Evolutionary conservation across 2,329 filamentous ascomycete species (phyloP), one percentile per base, ranked within the genome.

Genomic region (Cladosporium sp.): DNA sequence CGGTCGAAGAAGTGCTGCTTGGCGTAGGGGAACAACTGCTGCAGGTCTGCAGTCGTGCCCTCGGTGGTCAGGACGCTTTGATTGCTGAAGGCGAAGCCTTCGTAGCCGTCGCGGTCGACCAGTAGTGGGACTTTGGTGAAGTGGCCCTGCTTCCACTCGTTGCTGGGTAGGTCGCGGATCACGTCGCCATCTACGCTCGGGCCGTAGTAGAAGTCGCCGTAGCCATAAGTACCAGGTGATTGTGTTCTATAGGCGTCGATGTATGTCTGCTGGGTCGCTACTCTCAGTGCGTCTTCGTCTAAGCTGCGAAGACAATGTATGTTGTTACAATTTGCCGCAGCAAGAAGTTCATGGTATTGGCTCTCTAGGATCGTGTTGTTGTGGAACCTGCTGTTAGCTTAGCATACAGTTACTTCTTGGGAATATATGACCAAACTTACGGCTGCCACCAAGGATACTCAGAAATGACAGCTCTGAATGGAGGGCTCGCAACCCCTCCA

Each of bases 401-500:
- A 64, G 46, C 32, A 53, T 13, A n/a, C 3, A 2, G 8, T 32
- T 11, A 46, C 46, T 2, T 23, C 1, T 13, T 8, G 2, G 32
- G 1, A 34, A 5, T 4, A 5, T 6, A 25, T 3, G 23, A 21
- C 10, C n/a, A 3, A 11, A 49, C 63, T 14, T 43, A 69, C 23
- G 72, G 71, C 62, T 77, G 76, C 72, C 72, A 78, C 75, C 76
- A 77, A 10, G 76, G 75, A 63, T 71, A 75, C 56, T 79, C 70
- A n/a, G 74, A 65, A 56, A 81, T 81, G 0, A 77, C 80, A 10
- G 78, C 80, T n/a, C 76, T 73, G 67, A 81, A 82, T 0, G 80
- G 76, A 0, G 78, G 76, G 56, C 57, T 65, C 18, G 63, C 30
- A 32, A 65, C 63, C 10, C 63, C 63, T 21, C 63, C 63, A 13